Conservation (phyloP, 2,329 filamentous ascomycete species). For the Venturiaceae sp. region DNA sequence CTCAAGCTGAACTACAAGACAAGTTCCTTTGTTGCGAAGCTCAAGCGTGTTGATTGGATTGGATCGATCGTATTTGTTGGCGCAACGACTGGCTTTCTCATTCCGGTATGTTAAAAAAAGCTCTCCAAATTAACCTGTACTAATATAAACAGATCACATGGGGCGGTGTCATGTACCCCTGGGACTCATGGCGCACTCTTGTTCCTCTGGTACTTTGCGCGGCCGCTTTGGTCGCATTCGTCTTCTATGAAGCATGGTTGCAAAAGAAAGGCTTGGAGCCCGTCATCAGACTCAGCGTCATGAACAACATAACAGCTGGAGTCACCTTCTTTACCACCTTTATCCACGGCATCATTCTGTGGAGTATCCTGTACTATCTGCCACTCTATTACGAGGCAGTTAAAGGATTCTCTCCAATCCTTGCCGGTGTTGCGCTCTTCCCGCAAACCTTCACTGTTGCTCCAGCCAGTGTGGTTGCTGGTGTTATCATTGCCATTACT, state of each 20-base stretch:
- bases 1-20: slow-evolving; percentile 41
- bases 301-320: slow-evolving; percentile 39
- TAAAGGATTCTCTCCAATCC: slow-evolving; percentile 26
- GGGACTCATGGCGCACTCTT: slow-evolving; percentile 52
- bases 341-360: slow-evolving; percentile 27
- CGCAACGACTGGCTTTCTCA: slow-evolving; percentile 48
- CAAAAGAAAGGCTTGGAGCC: slow-evolving; percentile 34
- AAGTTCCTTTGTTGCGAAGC: slow-evolving; percentile 36
- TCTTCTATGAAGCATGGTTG: slow-evolving; percentile 43
- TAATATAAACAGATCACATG: slow-evolving; percentile 38
- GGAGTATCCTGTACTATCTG: slow-evolving; percentile 29
- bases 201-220: slow-evolving; percentile 49
- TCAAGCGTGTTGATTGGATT: slow-evolving; percentile 51
- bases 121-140: too few relatives aligned
- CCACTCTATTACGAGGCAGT: slow-evolving; percentile 32
- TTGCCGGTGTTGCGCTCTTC: slow-evolving; percentile 29
- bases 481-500: slow-evolving; percentile 41
- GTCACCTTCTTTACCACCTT: slow-evolving; percentile 44
- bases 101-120: slow-evolving; percentile 28
- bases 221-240: slow-evolving; percentile 27
- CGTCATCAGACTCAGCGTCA: slow-evolving; percentile 34
- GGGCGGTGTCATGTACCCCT: slow-evolving; percentile 57
- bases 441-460: slow-evolving; percentile 48
- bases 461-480: slow-evolving; percentile 47
- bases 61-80: slow-evolving; percentile 53